phyloP scores from a whole-genome alignment of 768 basidiomycete species.

The Ephemerocybe angulata region DNA sequence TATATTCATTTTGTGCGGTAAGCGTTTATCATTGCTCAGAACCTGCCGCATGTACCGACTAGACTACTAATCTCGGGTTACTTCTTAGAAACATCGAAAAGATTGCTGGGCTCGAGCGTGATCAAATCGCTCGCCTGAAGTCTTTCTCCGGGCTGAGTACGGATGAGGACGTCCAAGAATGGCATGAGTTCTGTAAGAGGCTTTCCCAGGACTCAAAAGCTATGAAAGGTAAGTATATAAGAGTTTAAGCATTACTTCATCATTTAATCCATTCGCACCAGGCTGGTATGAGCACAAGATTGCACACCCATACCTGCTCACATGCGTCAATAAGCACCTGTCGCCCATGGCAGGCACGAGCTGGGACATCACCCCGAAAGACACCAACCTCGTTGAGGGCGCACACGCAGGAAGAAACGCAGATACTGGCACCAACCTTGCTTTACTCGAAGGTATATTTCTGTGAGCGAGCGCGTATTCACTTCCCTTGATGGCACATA shows the following conservation, averaged over 20 bases:
- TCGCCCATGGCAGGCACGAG: slow-evolving; percentile 12
- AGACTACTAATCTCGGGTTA: no score
- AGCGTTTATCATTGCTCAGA: background rate
- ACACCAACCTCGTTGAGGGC: slow-evolving; percentile 19
- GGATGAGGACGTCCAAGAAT: slow-evolving; percentile 15
- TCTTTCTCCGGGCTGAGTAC: slow-evolving; percentile 9
- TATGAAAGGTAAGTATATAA: background rate
- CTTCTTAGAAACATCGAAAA: slow-evolving; percentile 20
- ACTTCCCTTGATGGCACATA: no score
- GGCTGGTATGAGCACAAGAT: background rate
- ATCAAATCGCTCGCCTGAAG: slow-evolving; percentile 14
- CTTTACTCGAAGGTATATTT: slow-evolving; percentile 12
- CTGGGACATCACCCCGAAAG: slow-evolving; percentile 16
- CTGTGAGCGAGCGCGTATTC: no score
- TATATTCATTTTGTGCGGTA: slow-evolving; percentile 2
- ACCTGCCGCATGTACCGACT: no score
- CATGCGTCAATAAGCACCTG: slow-evolving; percentile 15
- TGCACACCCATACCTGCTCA: slow-evolving; percentile 14
- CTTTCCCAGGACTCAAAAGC: background rate
- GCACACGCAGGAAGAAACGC: slow-evolving; percentile 16
- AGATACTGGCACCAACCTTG: slow-evolving; percentile 9
- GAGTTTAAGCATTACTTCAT: background rate
- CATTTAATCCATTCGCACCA: background rate
- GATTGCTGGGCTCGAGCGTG: slow-evolving; percentile 7
- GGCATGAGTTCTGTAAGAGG: slow-evolving; percentile 12